Evolutionary conservation across 2,329 filamentous ascomycete species (phyloP).

Genomic region (Cercospora nicotianae): DNA sequence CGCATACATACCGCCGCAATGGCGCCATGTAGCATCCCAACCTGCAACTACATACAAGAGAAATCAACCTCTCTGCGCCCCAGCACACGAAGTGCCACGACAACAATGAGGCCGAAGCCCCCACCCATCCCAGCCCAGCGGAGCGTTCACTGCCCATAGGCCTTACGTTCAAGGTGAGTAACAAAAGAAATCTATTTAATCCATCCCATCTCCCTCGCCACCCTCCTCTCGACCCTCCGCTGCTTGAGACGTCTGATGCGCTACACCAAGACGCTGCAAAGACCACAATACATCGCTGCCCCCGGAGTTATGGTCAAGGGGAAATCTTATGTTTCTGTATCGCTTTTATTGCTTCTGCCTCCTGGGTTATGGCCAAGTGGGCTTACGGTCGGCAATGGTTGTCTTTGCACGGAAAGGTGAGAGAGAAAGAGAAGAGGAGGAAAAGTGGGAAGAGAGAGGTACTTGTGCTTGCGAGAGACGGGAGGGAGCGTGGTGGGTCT

Average conservation of each 20-base stretch:
- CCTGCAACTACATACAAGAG: neutral
- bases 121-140: constrained; percentile 1
- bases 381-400: neutral
- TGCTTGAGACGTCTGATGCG: neutral
- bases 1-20: neutral
- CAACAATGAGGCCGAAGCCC: constrained; percentile 1
- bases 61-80: neutral
- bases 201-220: neutral
- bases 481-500: neutral
- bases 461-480: neutral
- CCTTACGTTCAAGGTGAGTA: constrained; percentile 1
- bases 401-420: neutral
- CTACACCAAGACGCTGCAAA: neutral
- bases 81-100: neutral
- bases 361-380: neutral
- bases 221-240: neutral
- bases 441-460: neutral
- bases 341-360: neutral
- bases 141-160: constrained; percentile 1
- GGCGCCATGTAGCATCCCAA: neutral
- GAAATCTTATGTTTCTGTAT: neutral
- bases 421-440: neutral
- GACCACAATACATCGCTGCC: constrained; percentile 1
- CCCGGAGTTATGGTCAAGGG: constrained; percentile 1
- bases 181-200: neutral